Evolutionary conservation across 306 rosid genomes (phyloP), one percentile per base, ranked within the genome.

Genomic region (Gillenia trifoliata): DNA sequence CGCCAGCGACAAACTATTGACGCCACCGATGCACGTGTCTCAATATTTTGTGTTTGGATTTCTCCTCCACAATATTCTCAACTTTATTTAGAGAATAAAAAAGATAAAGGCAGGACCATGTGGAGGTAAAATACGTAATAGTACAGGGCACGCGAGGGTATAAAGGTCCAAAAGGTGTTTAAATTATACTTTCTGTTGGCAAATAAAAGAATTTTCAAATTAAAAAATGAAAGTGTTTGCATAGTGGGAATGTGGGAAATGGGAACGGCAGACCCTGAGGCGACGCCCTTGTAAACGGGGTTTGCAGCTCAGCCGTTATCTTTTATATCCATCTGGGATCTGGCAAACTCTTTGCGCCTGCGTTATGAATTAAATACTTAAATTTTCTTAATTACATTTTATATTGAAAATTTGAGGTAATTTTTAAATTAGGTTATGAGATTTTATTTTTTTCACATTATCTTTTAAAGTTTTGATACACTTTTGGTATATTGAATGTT

Each of bases 201-300:
- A 41, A 12, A 11, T 8, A 59, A 31, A 2, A 26, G n/a, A 10
- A 19, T 8, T 38, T 9, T 38, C 43, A 38, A 38, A 17, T 55
- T 40, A 6, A 68, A 68, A 76, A 1, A 13, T 11, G 40, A 23
- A 3, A 74, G 74, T 45, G 45, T 0, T 25, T 7, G n/a, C 0
- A 2, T 62, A 31, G 30, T 19, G 65, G 65, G 72, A 52, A 16
- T 56, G 54, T 56, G 55, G 31, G 40, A 3, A 45, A 47, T 36
- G 55, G 31, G 55, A 49, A 1, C 3, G 17, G 56, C 60, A 20
- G n/a, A 63, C 23, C 72, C 72, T 60, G 56, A 29, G 67, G 49
- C 67, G 47, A 56, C 49, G 81, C 76, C 50, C 13, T 15, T 13
- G 72, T 64, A 12, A 66, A 76, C 74, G 34, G 74, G 25, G 50